These are phyloP conservation scores for Ceratocystis diversiconidia DNA, from an alignment of 2,329 filamentous ascomycete genomes.

Conservation along the genomic window DNA sequence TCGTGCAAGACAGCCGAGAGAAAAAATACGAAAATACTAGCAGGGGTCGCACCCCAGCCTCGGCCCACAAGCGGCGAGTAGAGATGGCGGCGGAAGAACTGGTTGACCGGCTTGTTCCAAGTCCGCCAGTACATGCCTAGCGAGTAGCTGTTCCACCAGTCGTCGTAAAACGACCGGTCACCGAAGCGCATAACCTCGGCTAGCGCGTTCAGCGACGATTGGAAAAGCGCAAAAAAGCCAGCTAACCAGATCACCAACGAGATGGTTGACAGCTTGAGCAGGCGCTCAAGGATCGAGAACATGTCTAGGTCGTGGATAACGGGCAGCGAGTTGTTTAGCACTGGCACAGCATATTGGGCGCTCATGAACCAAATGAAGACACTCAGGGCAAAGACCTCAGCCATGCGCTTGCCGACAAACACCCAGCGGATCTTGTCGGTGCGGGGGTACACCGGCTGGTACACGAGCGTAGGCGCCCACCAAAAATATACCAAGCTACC, in stretches of 20 bases:
- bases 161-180: conserved; percentile 86
- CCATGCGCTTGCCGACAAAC: conserved; percentile 71
- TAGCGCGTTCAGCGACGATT: conserved; percentile 78
- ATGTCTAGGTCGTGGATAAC: conserved; percentile 73
- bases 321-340: conserved; percentile 76
- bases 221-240: conserved; percentile 93
- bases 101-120: conserved; percentile 96
- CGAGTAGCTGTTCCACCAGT: conserved; percentile 93
- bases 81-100: conserved; percentile 90
- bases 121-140: conserved; percentile 84
- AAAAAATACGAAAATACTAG: conserved; percentile 72
- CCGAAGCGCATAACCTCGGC: conserved; percentile 83
- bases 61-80: conserved; percentile 77
- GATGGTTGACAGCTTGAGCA: conserved; percentile 92
- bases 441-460: conserved; percentile 91
- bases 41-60: conserved; percentile 56
- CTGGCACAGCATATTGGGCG: conserved; percentile 84
- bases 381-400: conserved; percentile 61
- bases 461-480: conserved; percentile 93
- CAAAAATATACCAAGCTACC: conserved; percentile 87
- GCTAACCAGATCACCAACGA: conserved; percentile 93
- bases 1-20: conserved; percentile 86
- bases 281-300: conserved; percentile 67
- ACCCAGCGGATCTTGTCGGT: conserved; percentile 68
- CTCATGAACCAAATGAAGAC: conserved; percentile 92